Conservation (phyloP, 345 rosid species). For the Sonneratia caseolaris region DNA sequence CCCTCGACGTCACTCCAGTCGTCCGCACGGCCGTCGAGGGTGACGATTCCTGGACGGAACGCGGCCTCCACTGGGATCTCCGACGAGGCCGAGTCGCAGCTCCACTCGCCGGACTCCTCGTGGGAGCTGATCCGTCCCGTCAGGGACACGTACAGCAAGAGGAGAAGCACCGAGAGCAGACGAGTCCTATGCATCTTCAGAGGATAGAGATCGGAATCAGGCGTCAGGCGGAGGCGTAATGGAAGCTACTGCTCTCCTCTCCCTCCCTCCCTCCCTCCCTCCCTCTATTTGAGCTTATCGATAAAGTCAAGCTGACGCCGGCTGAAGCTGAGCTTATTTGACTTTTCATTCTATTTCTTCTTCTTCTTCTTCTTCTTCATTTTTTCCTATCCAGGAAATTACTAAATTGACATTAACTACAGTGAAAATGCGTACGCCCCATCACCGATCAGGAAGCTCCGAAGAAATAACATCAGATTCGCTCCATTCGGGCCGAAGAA, state of each 20-base stretch:
- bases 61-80: slow-evolving; percentile 55
- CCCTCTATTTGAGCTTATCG: background rate
- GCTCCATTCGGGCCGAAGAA: slow-evolving; percentile 54
- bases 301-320: background rate
- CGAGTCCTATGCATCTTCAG: background rate
- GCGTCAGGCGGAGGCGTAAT: background rate
- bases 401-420: too few species aligned
- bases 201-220: background rate
- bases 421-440: too few species aligned
- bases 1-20: slow-evolving; percentile 80
- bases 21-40: slow-evolving; percentile 78
- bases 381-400: too few species aligned
- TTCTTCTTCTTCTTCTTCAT: too few species aligned
- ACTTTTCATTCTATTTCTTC: slow-evolving; percentile 1
- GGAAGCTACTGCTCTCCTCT: background rate
- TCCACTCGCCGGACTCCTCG: slow-evolving; percentile 84
- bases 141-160: background rate
- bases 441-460: slow-evolving; percentile 29
- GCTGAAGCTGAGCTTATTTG: background rate
- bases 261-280: too few species aligned
- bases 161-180: background rate
- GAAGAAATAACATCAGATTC: slow-evolving; percentile 23
- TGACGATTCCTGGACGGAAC: slow-evolving; percentile 66
- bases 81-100: slow-evolving; percentile 49
- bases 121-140: slow-evolving; percentile 39